Evolutionary conservation across 768 basidiomycete genomes (phyloP).

Genomic region (Leccinum incarnatum): DNA sequence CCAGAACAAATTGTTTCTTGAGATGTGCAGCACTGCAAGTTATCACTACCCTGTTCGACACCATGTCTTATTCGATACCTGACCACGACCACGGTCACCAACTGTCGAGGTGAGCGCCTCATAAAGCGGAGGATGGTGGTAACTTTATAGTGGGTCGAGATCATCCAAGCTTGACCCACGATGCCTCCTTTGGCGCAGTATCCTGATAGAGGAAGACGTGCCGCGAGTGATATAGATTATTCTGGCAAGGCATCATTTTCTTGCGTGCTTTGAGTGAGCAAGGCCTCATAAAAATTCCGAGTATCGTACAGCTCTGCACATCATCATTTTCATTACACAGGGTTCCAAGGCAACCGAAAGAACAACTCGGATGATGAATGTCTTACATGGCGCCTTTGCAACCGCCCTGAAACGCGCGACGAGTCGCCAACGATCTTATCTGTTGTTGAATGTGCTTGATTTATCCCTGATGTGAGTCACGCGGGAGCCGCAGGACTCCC

Average conservation of each 20-base stretch:
- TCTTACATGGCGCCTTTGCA: constrained; percentile 51
- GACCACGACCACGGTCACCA: not conserved
- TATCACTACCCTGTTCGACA: not conserved
- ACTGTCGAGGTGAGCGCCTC: not conserved
- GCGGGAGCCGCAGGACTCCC: not conserved
- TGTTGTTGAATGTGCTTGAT: constrained; percentile 62
- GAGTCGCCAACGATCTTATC: constrained; percentile 63
- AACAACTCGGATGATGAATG: not conserved
- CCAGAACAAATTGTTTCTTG: not conserved
- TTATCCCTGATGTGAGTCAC: constrained; percentile 58
- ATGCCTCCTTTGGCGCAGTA: no score
- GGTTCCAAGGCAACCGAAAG: no score
- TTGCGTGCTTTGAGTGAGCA: constrained; percentile 46
- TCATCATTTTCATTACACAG: no score
- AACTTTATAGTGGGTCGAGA: no score
- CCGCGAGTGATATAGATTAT: no score
- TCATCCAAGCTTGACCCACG: no score
- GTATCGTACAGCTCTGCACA: constrained; percentile 43
- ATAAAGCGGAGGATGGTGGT: not conserved
- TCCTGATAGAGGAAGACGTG: no score
- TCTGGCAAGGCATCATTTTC: no score
- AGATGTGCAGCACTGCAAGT: not conserved
- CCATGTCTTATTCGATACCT: not conserved
- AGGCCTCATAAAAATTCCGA: constrained; percentile 58
- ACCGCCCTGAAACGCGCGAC: constrained; percentile 63